A percentile compares a stretch with the other conserved stretches of the same genome.
These are phyloP conservation scores for Stygiomarasmius scandens DNA, from an alignment of 1,284 basidiomycete species.

Conservation along the genomic window DNA sequence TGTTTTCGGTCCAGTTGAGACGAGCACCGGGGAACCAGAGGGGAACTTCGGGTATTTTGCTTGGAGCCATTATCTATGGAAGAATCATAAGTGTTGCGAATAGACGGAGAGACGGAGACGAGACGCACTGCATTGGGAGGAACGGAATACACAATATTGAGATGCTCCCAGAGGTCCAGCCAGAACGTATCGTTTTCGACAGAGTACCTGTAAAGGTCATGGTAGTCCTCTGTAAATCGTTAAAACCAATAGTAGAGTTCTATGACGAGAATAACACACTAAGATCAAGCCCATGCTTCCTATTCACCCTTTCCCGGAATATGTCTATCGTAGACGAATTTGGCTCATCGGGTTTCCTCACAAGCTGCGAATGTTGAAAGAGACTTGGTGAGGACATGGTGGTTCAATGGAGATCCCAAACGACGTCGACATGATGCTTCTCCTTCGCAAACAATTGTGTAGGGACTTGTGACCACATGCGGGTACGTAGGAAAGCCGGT, in stretches of 20 bases:
- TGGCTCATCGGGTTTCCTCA: constrained; percentile 15
- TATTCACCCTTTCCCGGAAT: constrained; percentile 15
- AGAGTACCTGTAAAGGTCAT: constrained; percentile 22
- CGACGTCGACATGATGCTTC: too few species aligned
- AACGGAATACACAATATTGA: constrained; percentile 19
- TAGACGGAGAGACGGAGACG: background rate
- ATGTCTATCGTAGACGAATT: constrained; percentile 13
- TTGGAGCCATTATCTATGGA: constrained; percentile 43
- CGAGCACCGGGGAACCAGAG: constrained; percentile 77
- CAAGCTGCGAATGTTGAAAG: constrained; percentile 11
- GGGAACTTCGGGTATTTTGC: constrained; percentile 60
- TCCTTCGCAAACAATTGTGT: too few species aligned
- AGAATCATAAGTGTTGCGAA: too few species aligned
- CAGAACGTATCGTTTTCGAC: constrained; percentile 22
- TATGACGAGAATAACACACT: constrained; percentile 9
- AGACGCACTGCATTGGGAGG: constrained; percentile 45
- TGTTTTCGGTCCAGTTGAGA: constrained; percentile 89
- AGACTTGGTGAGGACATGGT: background rate
- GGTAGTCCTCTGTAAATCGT: constrained; percentile 13
- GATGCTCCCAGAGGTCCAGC: constrained; percentile 21
- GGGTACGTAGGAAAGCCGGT: too few species aligned
- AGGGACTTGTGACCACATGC: too few species aligned
- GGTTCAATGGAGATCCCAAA: background rate
- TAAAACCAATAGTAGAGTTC: too few species aligned
- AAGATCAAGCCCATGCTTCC: constrained; percentile 14